Conservation (phyloP, 441 rosid genomes). For the Adansonia madagascariensis region DNA sequence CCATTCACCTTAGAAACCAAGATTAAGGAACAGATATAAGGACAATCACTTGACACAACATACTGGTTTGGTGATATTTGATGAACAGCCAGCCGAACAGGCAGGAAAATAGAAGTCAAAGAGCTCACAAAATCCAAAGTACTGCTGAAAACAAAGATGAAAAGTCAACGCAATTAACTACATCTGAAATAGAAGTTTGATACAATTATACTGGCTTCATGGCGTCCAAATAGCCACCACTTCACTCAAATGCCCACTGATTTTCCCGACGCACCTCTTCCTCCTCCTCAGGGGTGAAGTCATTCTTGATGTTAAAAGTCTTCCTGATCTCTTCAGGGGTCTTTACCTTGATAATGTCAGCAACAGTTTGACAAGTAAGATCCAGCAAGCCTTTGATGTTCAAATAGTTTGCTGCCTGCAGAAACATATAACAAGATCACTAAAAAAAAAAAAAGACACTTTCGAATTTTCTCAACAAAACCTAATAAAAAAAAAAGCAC, state of each 20-base stretch:
- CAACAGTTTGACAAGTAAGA: slow-evolving; percentile 64
- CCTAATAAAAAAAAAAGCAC: background rate
- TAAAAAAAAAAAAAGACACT: background rate
- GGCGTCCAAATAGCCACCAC: background rate
- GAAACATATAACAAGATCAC: slow-evolving; percentile 2
- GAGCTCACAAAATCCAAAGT: slow-evolving; percentile 15
- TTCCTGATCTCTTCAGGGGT: slow-evolving; percentile 62
- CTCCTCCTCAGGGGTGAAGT: slow-evolving; percentile 64
- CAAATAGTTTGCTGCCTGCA: slow-evolving; percentile 66
- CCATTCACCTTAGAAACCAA: background rate
- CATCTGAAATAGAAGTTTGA: background rate
- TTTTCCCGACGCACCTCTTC: slow-evolving; percentile 75
- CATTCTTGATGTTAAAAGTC: slow-evolving; percentile 61
- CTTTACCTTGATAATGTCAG: slow-evolving; percentile 70
- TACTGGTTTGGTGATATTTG: background rate
- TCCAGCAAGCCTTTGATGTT: slow-evolving; percentile 64
- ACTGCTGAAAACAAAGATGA: background rate
- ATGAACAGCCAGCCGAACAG: background rate
- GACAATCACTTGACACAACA: background rate
- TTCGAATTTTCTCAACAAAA: background rate
- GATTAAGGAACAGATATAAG: background rate
- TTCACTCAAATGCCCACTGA: slow-evolving; percentile 78
- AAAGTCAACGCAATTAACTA: background rate
- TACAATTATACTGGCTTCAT: background rate
- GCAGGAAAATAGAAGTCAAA: background rate